Conservation (phyloP, 257 asterid genomes). For the Ballota nigra region DNA sequence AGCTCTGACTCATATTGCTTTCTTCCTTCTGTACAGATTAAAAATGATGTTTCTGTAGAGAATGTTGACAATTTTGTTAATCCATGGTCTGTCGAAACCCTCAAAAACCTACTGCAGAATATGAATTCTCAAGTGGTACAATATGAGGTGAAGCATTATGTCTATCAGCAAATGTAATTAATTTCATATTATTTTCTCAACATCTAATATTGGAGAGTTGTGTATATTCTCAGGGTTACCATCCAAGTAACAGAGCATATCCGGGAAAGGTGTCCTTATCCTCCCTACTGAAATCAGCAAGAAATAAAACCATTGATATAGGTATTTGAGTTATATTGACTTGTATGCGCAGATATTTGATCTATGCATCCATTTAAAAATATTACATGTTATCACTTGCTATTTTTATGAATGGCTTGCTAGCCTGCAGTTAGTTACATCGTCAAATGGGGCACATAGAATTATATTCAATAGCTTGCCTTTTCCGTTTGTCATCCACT, state of each 20-base stretch:
- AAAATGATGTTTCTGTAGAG: constrained; percentile 30
- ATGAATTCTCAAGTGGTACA: constrained; percentile 40
- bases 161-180: background rate
- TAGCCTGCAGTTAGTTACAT: constrained; percentile 2
- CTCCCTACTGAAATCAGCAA: constrained; percentile 68
- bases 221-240: constrained; percentile 60
- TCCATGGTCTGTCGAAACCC: constrained; percentile 71
- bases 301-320: constrained; percentile 67
- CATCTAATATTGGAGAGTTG: constrained; percentile 14
- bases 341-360: background rate
- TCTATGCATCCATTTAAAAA: background rate
- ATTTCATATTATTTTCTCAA: background rate
- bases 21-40: constrained; percentile 39
- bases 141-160: constrained; percentile 41
- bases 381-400: background rate
- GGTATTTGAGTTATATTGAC: constrained; percentile 41
- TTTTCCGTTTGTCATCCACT: constrained; percentile 1
- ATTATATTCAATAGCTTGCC: background rate
- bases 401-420: background rate
- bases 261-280: constrained; percentile 79
- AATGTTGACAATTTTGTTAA: constrained; percentile 46
- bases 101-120: constrained; percentile 40
- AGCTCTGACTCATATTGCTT: constrained; percentile 20
- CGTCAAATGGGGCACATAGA: background rate
- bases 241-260: constrained; percentile 59